Evolutionary conservation across 2,329 filamentous ascomycete genomes (phyloP).

Genomic region (Hawksworthiomyces lignivorus): DNA sequence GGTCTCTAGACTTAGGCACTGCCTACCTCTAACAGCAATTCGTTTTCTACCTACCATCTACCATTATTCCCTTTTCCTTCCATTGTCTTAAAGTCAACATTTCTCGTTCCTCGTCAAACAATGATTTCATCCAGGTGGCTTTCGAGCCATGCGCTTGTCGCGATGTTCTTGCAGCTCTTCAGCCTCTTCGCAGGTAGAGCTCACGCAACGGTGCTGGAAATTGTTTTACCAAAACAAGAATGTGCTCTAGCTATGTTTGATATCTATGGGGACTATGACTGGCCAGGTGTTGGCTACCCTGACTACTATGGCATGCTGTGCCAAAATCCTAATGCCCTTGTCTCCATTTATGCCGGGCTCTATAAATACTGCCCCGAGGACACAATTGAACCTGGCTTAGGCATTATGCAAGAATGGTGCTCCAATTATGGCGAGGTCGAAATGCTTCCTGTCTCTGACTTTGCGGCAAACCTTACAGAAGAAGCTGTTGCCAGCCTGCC

Average conservation of each 20-base stretch:
- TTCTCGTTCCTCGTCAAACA: too few relatives aligned
- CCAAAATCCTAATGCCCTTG: conserved; percentile 6
- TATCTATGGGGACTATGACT: conserved; percentile 3
- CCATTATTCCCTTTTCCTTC: too few relatives aligned
- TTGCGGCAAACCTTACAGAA: conserved; percentile 13
- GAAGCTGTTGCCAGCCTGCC: conserved; percentile 11
- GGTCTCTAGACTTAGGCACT: too few relatives aligned
- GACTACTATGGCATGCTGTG: conserved; percentile 8
- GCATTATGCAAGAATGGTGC: neutral
- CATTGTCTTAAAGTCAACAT: too few relatives aligned
- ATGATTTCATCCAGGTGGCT: too few relatives aligned
- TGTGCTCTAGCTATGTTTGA: conserved; percentile 3
- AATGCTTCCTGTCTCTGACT: neutral
- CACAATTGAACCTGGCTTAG: neutral
- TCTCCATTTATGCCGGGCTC: conserved; percentile 9
- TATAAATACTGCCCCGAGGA: conserved; percentile 7
- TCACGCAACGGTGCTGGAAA: neutral
- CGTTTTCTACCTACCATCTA: too few relatives aligned
- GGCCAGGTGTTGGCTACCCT: conserved; percentile 2
- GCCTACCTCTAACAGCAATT: too few relatives aligned
- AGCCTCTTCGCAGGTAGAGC: neutral
- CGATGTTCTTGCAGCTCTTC: neutral
- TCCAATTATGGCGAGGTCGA: neutral
- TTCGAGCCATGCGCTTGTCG: too few relatives aligned
- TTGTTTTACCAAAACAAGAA: neutral